Evolutionary conservation across 129 eudicot species (phyloP), one percentile per base, ranked within the genome.

Genomic region (Oenanthe sinensis): DNA sequence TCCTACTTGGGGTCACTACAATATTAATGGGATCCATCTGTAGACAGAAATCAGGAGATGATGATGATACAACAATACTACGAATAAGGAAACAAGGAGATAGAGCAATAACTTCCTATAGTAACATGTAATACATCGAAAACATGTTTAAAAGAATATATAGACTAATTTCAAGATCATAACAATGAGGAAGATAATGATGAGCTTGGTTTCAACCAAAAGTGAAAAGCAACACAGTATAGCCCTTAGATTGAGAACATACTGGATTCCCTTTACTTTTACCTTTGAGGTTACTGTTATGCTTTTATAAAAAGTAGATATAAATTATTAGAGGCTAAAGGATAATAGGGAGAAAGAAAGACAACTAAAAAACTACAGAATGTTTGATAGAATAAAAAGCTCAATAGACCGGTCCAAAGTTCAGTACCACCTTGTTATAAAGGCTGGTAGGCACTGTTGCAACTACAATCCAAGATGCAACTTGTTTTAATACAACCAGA

Each of bases 11-110:
- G 63, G 87, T 82, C 46, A 82, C 83, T 6, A 88, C 79, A 52
- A 86, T 86, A 40, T 80, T 84, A 42, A 82, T 80, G 10, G 90
- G 74, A 73, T 91, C 97, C 98, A 94, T 94, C 97, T 94, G 91
- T 52, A 83, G 52, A 70, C 48, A 20, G 19, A 70, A 54, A 77
- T 79, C 8, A 68, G 46, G 80, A 79, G 11, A 12, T 22, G 19
- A 71, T 33, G 22, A 74, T 46, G 40, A 78, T 43, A 70, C 80
- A 75, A 78, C 76, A 65, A 80, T 74, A 37, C 12, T 10, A 60
- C 16, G 36, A 9, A 8, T 3, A 22, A 8, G 0, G 4, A 54
- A 55, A 22, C 26, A 54, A 48, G 22, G 52, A 36, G 58, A 19
- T 39, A 26, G 74, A 43, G 42, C 55, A 54, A 76, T 45, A 28